These are phyloP conservation scores for Arxiozyma slooffiae DNA, from an alignment of 1,139 yeast genomes.

Conservation along the genomic window DNA sequence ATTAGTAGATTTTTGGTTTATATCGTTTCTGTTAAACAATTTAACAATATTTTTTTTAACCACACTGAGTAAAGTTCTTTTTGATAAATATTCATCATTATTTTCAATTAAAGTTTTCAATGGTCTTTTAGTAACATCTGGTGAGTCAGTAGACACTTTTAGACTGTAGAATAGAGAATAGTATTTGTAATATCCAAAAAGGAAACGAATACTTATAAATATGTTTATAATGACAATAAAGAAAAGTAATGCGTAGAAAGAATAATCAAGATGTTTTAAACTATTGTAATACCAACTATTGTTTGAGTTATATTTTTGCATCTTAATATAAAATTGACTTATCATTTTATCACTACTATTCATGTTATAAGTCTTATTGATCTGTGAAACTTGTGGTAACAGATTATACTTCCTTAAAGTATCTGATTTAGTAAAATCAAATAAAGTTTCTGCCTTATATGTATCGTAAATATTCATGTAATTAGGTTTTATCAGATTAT, in stretches of 20 bases:
- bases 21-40: neutral
- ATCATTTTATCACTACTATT: neutral
- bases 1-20: neutral
- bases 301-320: neutral
- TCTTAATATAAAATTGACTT: neutral
- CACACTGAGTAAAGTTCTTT: slow-evolving; percentile 14
- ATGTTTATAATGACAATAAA: slow-evolving; percentile 11
- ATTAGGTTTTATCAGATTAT: slow-evolving; percentile 24
- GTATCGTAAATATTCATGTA: slow-evolving; percentile 20
- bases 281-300: slow-evolving; percentile 8
- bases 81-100: slow-evolving; percentile 15
- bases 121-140: slow-evolving; percentile 17
- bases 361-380: neutral
- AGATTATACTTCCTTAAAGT: slow-evolving; percentile 25
- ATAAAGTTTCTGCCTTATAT: slow-evolving; percentile 13
- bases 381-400: slow-evolving; percentile 12
- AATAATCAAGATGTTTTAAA: slow-evolving; percentile 12
- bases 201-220: slow-evolving; percentile 13
- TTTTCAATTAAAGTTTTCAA: slow-evolving; percentile 18
- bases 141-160: slow-evolving; percentile 11
- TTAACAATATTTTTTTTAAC: neutral
- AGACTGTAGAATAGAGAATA: slow-evolving; percentile 21
- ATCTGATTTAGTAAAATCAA: slow-evolving; percentile 25
- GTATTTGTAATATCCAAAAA: slow-evolving; percentile 15
- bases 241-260: slow-evolving; percentile 7